Percentiles rank a stretch among this genome's conserved stretches.
Conservation (phyloP, 495 filamentous ascomycete genomes). For the Xylona heveae region DNA sequence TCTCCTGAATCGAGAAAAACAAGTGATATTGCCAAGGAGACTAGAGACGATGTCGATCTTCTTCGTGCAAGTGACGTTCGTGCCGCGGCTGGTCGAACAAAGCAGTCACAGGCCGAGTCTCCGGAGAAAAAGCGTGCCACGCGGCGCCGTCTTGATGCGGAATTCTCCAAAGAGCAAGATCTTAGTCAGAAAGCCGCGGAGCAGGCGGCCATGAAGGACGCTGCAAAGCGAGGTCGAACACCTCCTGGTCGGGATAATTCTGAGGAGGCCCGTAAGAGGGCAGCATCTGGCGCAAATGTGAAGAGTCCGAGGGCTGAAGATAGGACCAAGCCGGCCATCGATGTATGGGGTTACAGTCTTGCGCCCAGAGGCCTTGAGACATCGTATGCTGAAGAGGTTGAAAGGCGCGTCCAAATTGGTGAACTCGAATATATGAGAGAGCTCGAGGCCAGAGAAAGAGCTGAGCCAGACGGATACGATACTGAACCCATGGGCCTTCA, state of each 20-base stretch:
- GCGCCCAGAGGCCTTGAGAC: slow-evolving; percentile 2
- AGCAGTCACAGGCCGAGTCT: slow-evolving; percentile 10
- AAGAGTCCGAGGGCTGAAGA: neutral
- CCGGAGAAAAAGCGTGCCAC: slow-evolving; percentile 11
- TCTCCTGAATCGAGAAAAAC: no score
- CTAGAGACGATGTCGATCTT: slow-evolving; percentile 20
- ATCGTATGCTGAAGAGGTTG: slow-evolving; percentile 1
- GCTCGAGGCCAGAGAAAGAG: neutral
- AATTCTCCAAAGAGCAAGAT: slow-evolving; percentile 8
- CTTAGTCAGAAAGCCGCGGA: neutral
- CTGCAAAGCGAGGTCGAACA: neutral
- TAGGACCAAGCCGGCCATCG: neutral
- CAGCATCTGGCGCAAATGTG: neutral
- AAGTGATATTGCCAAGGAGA: slow-evolving; percentile 8
- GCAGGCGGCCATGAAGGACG: neutral
- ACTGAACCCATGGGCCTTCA: neutral
- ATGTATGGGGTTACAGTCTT: neutral
- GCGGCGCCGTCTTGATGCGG: slow-evolving; percentile 14
- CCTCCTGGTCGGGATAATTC: neutral
- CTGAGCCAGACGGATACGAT: neutral
- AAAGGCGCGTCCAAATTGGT: neutral
- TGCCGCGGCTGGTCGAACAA: slow-evolving; percentile 16
- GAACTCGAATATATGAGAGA: neutral
- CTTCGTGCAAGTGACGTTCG: slow-evolving; percentile 28
- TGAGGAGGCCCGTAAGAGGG: neutral